Conservation (phyloP, 345 rosid species). For the Mangifera indica region DNA sequence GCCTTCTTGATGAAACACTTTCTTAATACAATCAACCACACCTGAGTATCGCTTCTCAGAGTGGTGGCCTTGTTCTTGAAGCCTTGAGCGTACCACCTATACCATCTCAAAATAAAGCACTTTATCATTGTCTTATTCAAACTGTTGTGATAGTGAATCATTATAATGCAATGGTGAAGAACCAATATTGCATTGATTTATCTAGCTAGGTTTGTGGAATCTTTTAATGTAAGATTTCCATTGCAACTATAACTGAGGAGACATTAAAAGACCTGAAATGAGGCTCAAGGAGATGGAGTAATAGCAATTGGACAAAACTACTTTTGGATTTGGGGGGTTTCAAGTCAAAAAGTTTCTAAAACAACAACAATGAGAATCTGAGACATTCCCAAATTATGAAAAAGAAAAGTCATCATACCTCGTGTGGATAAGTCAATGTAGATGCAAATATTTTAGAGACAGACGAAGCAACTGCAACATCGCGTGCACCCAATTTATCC, state of each 20-base stretch:
- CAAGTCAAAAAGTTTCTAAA: neutral
- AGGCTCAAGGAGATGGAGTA: neutral
- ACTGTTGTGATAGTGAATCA: neutral
- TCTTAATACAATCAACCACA: constrained; percentile 62
- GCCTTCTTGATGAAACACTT: constrained; percentile 69
- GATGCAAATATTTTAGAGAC: constrained; percentile 88
- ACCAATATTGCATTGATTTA: neutral
- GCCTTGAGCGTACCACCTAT: constrained; percentile 83
- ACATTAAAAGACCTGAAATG: neutral
- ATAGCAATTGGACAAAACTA: neutral
- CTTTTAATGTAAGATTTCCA: neutral
- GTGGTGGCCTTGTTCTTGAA: constrained; percentile 87
- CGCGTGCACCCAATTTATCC: constrained; percentile 69
- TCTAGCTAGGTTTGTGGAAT: neutral
- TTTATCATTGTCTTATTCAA: neutral
- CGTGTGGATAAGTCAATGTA: constrained; percentile 87
- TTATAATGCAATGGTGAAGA: neutral
- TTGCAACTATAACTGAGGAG: neutral
- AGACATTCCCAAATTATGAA: neutral
- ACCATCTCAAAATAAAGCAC: constrained; percentile 6
- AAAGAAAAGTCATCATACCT: constrained; percentile 41
- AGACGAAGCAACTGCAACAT: constrained; percentile 88
- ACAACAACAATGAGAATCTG: neutral
- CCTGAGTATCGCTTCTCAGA: constrained; percentile 75
- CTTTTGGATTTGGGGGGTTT: neutral